Conservation (phyloP, 805 yeast genomes). For the Candida railenensis region DNA sequence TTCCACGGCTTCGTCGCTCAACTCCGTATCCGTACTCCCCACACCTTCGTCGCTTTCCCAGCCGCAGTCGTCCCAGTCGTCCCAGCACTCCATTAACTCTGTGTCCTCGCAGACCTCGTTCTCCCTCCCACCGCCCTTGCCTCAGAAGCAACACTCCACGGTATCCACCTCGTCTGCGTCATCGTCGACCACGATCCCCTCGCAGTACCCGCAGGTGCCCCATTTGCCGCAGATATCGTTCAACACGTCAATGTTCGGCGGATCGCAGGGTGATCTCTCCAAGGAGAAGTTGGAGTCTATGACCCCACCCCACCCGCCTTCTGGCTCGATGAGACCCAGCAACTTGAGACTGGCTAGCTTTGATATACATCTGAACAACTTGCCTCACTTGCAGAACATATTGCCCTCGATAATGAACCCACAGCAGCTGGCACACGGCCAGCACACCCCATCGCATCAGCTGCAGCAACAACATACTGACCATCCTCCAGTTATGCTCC, state of each 20-base stretch:
- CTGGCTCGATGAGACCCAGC: slow-evolving; percentile 4
- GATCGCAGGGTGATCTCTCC: neutral
- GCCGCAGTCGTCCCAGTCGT: slow-evolving; percentile 5
- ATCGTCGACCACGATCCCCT: neutral
- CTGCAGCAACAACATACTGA: neutral
- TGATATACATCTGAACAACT: slow-evolving; percentile 11
- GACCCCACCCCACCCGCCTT: slow-evolving; percentile 3
- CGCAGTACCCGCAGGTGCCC: slow-evolving; percentile 15
- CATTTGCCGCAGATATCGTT: slow-evolving; percentile 35
- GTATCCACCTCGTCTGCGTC: neutral
- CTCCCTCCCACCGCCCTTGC: slow-evolving; percentile 1
- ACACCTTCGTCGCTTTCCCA: slow-evolving; percentile 1
- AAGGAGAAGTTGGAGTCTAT: slow-evolving; percentile 1
- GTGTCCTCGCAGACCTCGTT: neutral
- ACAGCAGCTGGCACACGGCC: slow-evolving; percentile 1
- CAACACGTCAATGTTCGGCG: slow-evolving; percentile 41
- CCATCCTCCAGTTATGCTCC: slow-evolving; percentile 7
- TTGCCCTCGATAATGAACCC: slow-evolving; percentile 2
- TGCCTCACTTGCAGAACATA: slow-evolving; percentile 4
- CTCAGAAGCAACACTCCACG: neutral
- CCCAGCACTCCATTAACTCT: slow-evolving; percentile 5
- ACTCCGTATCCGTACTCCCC: neutral
- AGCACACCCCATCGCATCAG: neutral
- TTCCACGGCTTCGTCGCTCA: slow-evolving; percentile 1
- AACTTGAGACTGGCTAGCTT: slow-evolving; percentile 24